These are phyloP conservation scores for Blastomyces parvus DNA, from an alignment of 2,329 filamentous ascomycete species.

Conservation along the genomic window DNA sequence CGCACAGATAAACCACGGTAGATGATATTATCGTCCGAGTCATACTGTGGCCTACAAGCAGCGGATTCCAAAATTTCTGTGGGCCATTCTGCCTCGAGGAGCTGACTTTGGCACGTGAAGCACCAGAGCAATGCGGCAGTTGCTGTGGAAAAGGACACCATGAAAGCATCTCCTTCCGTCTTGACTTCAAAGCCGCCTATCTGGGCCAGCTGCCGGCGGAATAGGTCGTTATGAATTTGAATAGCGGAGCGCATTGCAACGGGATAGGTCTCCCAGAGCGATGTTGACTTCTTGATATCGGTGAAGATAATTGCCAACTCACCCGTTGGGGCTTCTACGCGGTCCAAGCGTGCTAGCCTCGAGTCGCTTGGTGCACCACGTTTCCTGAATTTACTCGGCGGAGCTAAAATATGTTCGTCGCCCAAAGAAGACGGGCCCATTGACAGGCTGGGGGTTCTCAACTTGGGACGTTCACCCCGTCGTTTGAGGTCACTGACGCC, in stretches of 20 bases:
- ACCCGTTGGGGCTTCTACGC: slow-evolving; percentile 83
- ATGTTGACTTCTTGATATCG: slow-evolving; percentile 97
- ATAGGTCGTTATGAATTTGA: slow-evolving; percentile 93
- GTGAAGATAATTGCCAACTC: slow-evolving; percentile 94
- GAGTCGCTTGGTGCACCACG: slow-evolving; percentile 64
- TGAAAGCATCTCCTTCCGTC: slow-evolving; percentile 98
- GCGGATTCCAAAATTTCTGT: slow-evolving; percentile 81
- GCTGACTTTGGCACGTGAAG: slow-evolving; percentile 81
- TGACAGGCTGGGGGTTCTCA: slow-evolving; percentile 70
- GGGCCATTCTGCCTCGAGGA: slow-evolving; percentile 87
- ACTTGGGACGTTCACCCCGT: slow-evolving; percentile 61
- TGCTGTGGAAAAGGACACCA: slow-evolving; percentile 96
- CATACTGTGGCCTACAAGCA: slow-evolving; percentile 70
- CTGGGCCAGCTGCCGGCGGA: slow-evolving; percentile 83
- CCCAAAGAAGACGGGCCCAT: slow-evolving; percentile 69
- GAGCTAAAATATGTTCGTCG: slow-evolving; percentile 50
- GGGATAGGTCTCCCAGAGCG: slow-evolving; percentile 90
- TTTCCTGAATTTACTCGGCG: slow-evolving; percentile 54
- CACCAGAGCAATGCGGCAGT: slow-evolving; percentile 93
- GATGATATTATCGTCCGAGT: slow-evolving; percentile 78
- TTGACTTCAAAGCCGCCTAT: slow-evolving; percentile 98
- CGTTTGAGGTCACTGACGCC: slow-evolving; percentile 85
- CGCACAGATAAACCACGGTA: slow-evolving; percentile 90
- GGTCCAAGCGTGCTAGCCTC: slow-evolving; percentile 74
- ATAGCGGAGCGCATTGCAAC: slow-evolving; percentile 95